phyloP scores from a whole-genome alignment of 2,329 filamentous ascomycete species.

The Huntiella bhutanensis region DNA sequence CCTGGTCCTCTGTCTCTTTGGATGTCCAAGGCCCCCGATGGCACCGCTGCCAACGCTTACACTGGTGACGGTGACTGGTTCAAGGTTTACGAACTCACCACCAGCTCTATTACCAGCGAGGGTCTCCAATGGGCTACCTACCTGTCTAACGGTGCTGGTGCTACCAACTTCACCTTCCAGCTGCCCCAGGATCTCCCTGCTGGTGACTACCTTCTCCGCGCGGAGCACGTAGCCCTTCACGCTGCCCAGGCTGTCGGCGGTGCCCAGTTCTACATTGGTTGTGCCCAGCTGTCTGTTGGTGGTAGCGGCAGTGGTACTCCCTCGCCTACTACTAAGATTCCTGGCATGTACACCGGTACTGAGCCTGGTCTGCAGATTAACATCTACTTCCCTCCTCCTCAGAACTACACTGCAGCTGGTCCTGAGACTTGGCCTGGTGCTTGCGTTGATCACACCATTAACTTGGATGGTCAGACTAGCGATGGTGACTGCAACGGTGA shows the following conservation, averaged over 20 bases:
- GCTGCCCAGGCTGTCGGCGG: constrained; percentile 21
- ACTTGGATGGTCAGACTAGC: constrained; percentile 17
- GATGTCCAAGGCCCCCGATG: constrained; percentile 20
- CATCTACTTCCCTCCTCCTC: constrained; percentile 27
- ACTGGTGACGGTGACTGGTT: constrained; percentile 20
- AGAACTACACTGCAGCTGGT: constrained; percentile 20
- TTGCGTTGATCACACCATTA: constrained; percentile 22
- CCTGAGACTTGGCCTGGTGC: constrained; percentile 17
- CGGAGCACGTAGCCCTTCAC: constrained; percentile 37
- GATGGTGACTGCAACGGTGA: constrained; percentile 21
- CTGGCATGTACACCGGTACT: constrained; percentile 34
- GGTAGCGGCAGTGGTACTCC: constrained; percentile 26
- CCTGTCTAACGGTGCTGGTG: constrained; percentile 30
- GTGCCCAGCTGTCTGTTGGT: constrained; percentile 28
- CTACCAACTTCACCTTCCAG: constrained; percentile 22
- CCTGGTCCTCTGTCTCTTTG: constrained; percentile 21
- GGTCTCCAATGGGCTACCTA: constrained; percentile 14
- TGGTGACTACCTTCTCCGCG: constrained; percentile 34
- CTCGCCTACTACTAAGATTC: constrained; percentile 25
- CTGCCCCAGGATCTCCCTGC: constrained; percentile 26
- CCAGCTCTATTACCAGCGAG: constrained; percentile 9
- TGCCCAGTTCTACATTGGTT: constrained; percentile 32
- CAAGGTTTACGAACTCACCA: constrained; percentile 19
- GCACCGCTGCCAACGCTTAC: constrained; percentile 18
- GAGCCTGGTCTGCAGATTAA: constrained; percentile 41